Base-by-base conservation (phyloP, 768 basidiomycete genomes). In the Suillus lakei region DNA sequence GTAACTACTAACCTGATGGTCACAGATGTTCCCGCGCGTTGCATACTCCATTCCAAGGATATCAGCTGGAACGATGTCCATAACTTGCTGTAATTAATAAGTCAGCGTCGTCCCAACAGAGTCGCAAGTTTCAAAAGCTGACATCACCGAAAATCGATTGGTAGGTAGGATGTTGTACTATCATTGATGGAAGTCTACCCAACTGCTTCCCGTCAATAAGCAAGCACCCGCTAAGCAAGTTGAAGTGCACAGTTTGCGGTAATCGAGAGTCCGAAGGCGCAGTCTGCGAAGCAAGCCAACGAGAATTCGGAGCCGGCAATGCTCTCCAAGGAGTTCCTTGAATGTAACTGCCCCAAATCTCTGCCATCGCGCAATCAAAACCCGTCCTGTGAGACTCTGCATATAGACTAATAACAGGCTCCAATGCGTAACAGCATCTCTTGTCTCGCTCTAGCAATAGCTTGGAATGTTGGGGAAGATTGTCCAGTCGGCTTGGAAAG, bases 401-500 rank as follows among this genome's bases (percentile, higher is more conserved):
- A 32, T 59, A 16, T 26, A 50, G 38, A 2, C 48, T 38, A 9
- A 74, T 15, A 8, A 55, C 16, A 8, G 48, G 43, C 64, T 76
- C 71, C 5, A 81, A 44, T 4, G 32, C 58, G 34, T 75, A 63
- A 8, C 79, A 70, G 36, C 78, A 61, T 23, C 77, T 72, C 28
- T 69, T 64, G 59, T 82, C 73, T 16, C 78, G 71, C 15, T 74
- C 71, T n/a, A 76, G 65, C 32, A 78, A 68, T 16, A 69, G 28
- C 16, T 51, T 64, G 0, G 68, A 72, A 61, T 62, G 54, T 3
- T 34, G 2, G 1, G 70, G 6, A 1, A 73, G 62, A 34, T 4
- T 5, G 10, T 67, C 63, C 21, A 64, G 21, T 1, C 68, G n/a
- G 8, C 54, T 53, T 2, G 74, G 75, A 1, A 63, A 67, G 54